phyloP scores from a whole-genome alignment of 164 flowering plant genomes.

The Sextonia rubra region DNA sequence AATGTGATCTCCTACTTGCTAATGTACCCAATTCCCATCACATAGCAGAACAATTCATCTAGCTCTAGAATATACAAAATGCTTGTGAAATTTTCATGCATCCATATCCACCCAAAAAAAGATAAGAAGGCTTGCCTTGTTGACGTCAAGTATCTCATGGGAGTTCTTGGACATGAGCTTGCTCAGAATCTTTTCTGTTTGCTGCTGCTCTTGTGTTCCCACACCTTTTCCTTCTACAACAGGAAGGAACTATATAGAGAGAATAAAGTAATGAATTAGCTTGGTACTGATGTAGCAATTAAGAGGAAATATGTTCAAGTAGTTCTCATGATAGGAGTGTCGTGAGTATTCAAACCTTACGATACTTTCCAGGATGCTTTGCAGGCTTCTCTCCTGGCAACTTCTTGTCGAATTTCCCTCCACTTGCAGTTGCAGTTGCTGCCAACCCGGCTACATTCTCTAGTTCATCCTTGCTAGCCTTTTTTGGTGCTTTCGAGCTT shows the following conservation, averaged over 20 bases:
- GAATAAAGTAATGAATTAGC: slow-evolving; percentile 3
- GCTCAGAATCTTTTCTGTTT: slow-evolving; percentile 74
- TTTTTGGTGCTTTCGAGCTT: slow-evolving; percentile 56
- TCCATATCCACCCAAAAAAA: background rate
- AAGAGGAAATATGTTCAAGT: background rate
- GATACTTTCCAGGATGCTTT: slow-evolving; percentile 69
- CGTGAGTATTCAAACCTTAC: slow-evolving; percentile 54
- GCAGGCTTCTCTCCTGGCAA: slow-evolving; percentile 81
- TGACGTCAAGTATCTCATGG: slow-evolving; percentile 68
- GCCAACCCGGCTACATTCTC: slow-evolving; percentile 81
- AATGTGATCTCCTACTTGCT: no score
- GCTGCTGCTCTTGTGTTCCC: slow-evolving; percentile 65
- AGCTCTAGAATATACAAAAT: no score
- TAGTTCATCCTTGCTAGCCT: slow-evolving; percentile 60
- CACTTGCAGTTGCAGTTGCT: slow-evolving; percentile 88
- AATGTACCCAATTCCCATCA: no score
- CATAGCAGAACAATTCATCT: no score
- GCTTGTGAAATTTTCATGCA: no score
- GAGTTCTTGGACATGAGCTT: slow-evolving; percentile 77
- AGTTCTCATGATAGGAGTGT: background rate
- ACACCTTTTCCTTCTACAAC: slow-evolving; percentile 74
- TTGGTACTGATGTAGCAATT: background rate
- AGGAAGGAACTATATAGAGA: slow-evolving; percentile 44
- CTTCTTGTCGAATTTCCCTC: slow-evolving; percentile 95
- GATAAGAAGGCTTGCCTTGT: slow-evolving; percentile 46